Evolutionary conservation across 164 flowering plant genomes (phyloP).

Genomic region (Kingdonia uniflora): DNA sequence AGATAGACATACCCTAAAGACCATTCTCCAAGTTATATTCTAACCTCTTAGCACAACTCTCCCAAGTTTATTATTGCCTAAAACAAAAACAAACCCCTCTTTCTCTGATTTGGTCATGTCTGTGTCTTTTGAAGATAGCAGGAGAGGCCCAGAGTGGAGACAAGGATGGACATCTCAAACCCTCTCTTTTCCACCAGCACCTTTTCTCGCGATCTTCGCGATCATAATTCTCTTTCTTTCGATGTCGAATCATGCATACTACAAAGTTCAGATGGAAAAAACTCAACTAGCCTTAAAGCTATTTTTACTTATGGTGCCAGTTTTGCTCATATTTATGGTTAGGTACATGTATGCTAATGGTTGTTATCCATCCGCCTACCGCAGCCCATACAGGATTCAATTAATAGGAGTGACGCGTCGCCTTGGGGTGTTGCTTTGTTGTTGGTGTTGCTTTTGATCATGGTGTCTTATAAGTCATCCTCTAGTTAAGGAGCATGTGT

Average conservation of each 20-base stretch:
- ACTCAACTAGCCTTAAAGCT: slow-evolving; percentile 25
- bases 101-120: too few relatives aligned
- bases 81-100: too few relatives aligned
- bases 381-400: slow-evolving; percentile 4
- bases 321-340: slow-evolving; percentile 28
- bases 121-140: not conserved
- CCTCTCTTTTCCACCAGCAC: slow-evolving; percentile 42
- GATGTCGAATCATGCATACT: slow-evolving; percentile 28
- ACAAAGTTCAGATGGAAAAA: slow-evolving; percentile 27
- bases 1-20: too few relatives aligned
- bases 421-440: slow-evolving; percentile 57
- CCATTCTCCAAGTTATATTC: too few relatives aligned
- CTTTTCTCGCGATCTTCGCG: slow-evolving; percentile 38
- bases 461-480: slow-evolving; percentile 56
- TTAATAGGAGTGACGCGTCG: slow-evolving; percentile 20
- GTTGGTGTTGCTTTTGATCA: slow-evolving; percentile 35
- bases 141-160: slow-evolving; percentile 57
- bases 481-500: slow-evolving; percentile 34
- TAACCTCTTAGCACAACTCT: too few relatives aligned
- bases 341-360: slow-evolving; percentile 13
- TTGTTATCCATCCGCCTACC: slow-evolving; percentile 12
- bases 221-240: slow-evolving; percentile 45
- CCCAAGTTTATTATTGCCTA: too few relatives aligned
- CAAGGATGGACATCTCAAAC: slow-evolving; percentile 48
- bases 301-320: slow-evolving; percentile 32